phyloP scores from a whole-genome alignment of 2,329 filamentous ascomycete species.

The Macroventuria anomochaeta region DNA sequence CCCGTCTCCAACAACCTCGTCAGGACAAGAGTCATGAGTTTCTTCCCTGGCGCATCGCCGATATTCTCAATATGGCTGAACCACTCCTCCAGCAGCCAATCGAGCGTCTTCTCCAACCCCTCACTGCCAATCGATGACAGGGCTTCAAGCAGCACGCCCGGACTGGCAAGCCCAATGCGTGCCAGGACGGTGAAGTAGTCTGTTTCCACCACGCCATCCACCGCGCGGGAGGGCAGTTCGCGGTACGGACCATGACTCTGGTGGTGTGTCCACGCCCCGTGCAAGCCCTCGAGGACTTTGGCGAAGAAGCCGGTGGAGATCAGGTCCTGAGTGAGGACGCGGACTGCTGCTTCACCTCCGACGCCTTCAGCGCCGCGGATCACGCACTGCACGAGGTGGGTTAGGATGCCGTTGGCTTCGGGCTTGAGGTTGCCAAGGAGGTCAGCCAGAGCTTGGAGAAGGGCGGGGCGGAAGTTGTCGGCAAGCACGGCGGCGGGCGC shows the following conservation, averaged over 20 bases:
- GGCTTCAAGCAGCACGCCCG: slow-evolving; percentile 68
- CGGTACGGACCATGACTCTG: slow-evolving; percentile 78
- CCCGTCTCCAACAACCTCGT: slow-evolving; percentile 73
- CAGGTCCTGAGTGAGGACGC: slow-evolving; percentile 60
- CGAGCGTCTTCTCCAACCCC: slow-evolving; percentile 43
- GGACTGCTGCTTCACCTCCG: slow-evolving; percentile 58
- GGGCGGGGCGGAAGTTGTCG: slow-evolving; percentile 48
- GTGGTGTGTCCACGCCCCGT: slow-evolving; percentile 60
- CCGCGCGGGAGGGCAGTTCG: slow-evolving; percentile 67
- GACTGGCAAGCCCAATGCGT: slow-evolving; percentile 76
- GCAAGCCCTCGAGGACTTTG: slow-evolving; percentile 56
- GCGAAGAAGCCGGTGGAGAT: slow-evolving; percentile 66
- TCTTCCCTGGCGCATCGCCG: slow-evolving; percentile 69
- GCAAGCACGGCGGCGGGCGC: slow-evolving; percentile 56
- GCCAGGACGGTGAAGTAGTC: slow-evolving; percentile 87
- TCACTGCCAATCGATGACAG: slow-evolving; percentile 48
- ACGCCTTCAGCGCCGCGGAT: slow-evolving; percentile 60
- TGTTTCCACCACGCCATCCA: slow-evolving; percentile 78
- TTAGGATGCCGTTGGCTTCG: slow-evolving; percentile 56
- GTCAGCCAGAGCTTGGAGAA: slow-evolving; percentile 51
- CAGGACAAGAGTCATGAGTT: slow-evolving; percentile 75
- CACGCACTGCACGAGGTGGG: slow-evolving; percentile 55
- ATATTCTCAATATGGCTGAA: slow-evolving; percentile 73
- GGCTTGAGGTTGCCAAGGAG: slow-evolving; percentile 56
- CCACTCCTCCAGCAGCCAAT: slow-evolving; percentile 64